Base-by-base conservation (phyloP, 306 rosid genomes). In the Hippophae gyantsensis region DNA sequence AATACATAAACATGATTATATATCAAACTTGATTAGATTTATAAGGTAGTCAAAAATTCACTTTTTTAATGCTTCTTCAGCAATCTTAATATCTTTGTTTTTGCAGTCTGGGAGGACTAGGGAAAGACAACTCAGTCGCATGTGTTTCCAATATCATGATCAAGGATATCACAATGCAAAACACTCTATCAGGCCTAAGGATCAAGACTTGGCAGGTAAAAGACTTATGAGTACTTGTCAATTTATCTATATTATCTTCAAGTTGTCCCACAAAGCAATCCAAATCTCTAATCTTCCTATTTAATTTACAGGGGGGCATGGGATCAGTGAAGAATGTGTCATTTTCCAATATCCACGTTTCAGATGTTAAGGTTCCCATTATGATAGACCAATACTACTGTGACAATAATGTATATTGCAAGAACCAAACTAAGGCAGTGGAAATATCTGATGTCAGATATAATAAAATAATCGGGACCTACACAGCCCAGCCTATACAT, bases 191-290 rank as follows among this genome's bases (percentile, higher is more conserved):
- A 54, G 98, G 96, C 65, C 93, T 84, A 40, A 78, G 98, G 77
- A 87, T 92, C 72, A 92, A 92, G 69, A 92, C 98, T 18, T 92
- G 98, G 98, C 98, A 86, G 98, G 98, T 90, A 82, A 27, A 46
- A 40, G 64, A 42, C 41, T 52, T 45, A 11, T 47, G 1, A 44
- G 14, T 43, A 48, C 54, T 18, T 59, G 44, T 42, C 9, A 10
- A 6, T 23, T 13, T 3, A 10, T 6, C 27, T 7, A 47, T 38
- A 3, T 13, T 60, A n/a, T 58, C 2, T 58, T 42, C 5, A n/a
- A 9, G 50, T 10, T 3, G 50, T 10, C 8, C 8, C 4, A 2
- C 38, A 32, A 32, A 32, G 5, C 38, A 32, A 32, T 32, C 5
- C 38, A 32, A 32, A 32, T 32, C 38, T 32, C 38, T 8, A 6